These are phyloP conservation scores for Suhomyces chickasaworum DNA, from an alignment of 1,139 yeast species.

Conservation along the genomic window DNA sequence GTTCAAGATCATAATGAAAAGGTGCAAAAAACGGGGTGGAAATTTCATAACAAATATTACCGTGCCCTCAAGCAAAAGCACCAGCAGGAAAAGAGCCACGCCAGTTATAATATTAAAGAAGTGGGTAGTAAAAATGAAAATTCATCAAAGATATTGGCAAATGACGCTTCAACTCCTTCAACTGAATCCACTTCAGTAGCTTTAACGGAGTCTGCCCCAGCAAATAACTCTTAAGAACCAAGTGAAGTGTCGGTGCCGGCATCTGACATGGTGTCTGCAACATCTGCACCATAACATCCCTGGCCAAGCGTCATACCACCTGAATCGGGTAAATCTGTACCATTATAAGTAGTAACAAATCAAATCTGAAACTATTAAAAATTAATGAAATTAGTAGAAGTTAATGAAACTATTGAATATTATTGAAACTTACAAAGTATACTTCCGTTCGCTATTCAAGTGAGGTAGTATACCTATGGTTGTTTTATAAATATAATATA, in stretches of 20 bases:
- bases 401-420: too few relatives aligned
- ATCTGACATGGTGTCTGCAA: not conserved
- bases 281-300: not conserved
- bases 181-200: not conserved
- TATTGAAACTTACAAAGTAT: too few relatives aligned
- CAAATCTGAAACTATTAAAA: too few relatives aligned
- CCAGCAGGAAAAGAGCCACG: not conserved
- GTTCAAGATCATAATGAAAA: slow-evolving; percentile 21
- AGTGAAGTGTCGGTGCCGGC: not conserved
- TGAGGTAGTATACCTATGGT: too few relatives aligned
- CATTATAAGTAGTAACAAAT: not conserved
- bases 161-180: not conserved
- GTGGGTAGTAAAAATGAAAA: too few relatives aligned
- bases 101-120: not conserved
- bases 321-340: not conserved
- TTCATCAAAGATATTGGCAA: too few relatives aligned
- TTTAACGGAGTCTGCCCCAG: not conserved
- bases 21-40: slow-evolving; percentile 33
- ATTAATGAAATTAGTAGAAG: too few relatives aligned
- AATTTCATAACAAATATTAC: slow-evolving; percentile 32
- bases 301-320: not conserved
- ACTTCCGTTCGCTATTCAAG: too few relatives aligned
- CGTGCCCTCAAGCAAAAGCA: slow-evolving; percentile 29
- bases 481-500: too few relatives aligned
- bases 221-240: not conserved